Evolutionary conservation across 2,329 filamentous ascomycete species (phyloP).

Genomic region (Ceratocystis papillata): DNA sequence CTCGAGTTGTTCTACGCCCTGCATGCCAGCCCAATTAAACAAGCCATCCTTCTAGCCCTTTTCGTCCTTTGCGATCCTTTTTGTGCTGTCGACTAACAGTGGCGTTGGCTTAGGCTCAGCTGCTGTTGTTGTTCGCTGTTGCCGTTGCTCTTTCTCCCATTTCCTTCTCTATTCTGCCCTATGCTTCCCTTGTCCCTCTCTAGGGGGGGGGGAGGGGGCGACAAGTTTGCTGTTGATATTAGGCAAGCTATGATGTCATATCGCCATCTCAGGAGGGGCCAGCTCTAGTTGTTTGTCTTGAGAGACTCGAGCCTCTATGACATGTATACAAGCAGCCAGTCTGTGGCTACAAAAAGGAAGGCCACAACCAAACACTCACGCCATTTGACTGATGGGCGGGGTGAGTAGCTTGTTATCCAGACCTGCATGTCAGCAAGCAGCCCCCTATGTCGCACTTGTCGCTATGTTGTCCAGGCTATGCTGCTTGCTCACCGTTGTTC

Average conservation of each 20-base stretch:
- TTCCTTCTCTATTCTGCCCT: neutral
- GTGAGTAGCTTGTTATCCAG: neutral
- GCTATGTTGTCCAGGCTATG: neutral
- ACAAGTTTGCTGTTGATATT: neutral
- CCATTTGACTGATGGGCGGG: neutral
- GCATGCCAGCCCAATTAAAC: constrained; percentile 11
- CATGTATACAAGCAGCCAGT: neutral
- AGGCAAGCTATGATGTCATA: neutral
- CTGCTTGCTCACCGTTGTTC: neutral
- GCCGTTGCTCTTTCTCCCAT: neutral
- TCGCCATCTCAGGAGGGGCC: neutral
- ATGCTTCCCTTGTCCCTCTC: neutral
- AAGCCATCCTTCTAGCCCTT: neutral
- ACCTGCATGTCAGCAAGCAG: constrained; percentile 12
- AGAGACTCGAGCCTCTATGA: neutral
- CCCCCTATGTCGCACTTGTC: neutral
- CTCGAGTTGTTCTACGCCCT: constrained; percentile 8
- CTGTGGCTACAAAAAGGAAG: neutral
- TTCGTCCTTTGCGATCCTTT: constrained; percentile 1
- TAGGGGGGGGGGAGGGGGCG: neutral
- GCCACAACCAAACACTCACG: neutral
- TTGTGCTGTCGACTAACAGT: neutral
- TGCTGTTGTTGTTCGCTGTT: neutral
- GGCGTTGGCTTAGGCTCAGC: neutral
- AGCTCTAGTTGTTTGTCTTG: neutral